Percentiles rank a stretch among this genome's conserved stretches.
Conservation (phyloP, 805 yeast genomes). For the Komagataella pseudopastoris region DNA sequence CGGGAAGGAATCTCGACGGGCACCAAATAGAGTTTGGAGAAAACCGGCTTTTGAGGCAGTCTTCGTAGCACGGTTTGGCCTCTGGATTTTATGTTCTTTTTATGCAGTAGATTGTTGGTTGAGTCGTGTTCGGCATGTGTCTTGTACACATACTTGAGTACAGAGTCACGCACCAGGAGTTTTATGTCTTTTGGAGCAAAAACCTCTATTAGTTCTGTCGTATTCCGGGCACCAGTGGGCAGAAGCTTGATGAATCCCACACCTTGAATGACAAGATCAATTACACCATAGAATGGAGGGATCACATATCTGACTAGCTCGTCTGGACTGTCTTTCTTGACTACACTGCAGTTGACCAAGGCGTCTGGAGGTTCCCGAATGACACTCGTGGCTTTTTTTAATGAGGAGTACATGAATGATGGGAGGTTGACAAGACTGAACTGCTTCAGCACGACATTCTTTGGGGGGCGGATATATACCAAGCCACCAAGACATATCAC, state of each 20-base stretch:
- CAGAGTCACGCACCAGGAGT: constrained; percentile 30
- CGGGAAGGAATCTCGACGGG: neutral
- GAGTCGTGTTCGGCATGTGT: constrained; percentile 6
- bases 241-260: constrained; percentile 49
- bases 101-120: constrained; percentile 7
- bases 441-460: constrained; percentile 30
- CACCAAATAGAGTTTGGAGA: neutral
- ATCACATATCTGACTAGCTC: constrained; percentile 31
- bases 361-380: constrained; percentile 13
- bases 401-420: constrained; percentile 18
- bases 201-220: constrained; percentile 25
- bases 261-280: constrained; percentile 53
- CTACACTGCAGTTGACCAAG: constrained; percentile 8
- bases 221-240: constrained; percentile 35
- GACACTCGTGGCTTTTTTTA: constrained; percentile 18
- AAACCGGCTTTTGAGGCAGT: neutral
- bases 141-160: constrained; percentile 14
- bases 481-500: constrained; percentile 43
- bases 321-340: constrained; percentile 13
- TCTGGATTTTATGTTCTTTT: constrained; percentile 5
- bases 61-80: constrained; percentile 3
- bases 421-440: constrained; percentile 29
- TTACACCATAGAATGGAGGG: constrained; percentile 59
- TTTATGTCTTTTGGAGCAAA: constrained; percentile 44
- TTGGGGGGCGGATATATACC: constrained; percentile 43